Evolutionary conservation across 257 asterid species (phyloP).

Genomic region (Solanum chaucha): DNA sequence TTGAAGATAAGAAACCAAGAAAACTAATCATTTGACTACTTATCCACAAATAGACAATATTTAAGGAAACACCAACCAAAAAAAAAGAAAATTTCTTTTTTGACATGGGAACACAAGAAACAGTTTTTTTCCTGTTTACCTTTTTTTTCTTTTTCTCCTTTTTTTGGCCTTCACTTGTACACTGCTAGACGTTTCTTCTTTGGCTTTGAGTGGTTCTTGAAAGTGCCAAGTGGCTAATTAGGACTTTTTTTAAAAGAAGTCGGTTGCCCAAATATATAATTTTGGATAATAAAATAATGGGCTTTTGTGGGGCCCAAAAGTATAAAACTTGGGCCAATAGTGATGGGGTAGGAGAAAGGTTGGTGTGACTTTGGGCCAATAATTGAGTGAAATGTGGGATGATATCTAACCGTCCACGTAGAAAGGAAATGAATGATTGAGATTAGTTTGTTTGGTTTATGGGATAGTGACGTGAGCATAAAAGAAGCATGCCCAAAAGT

Average conservation of each 20-base stretch:
- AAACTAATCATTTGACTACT: background rate
- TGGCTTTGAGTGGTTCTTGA: constrained; percentile 4
- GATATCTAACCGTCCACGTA: constrained; percentile 28
- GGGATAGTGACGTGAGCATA: background rate
- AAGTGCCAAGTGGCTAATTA: constrained; percentile 14
- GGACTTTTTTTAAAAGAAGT: background rate
- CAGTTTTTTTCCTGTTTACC: background rate
- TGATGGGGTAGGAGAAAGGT: constrained; percentile 19
- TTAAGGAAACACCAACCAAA: background rate
- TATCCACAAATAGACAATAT: background rate
- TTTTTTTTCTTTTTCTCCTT: background rate
- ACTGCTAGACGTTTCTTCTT: constrained; percentile 1
- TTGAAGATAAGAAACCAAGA: background rate
- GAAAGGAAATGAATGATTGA: background rate
- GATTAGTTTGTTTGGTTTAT: background rate
- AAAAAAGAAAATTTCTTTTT: background rate
- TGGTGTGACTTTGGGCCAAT: constrained; percentile 29
- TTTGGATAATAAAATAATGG: background rate
- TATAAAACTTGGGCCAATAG: constrained; percentile 39
- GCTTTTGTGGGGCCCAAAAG: constrained; percentile 26
- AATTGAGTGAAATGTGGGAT: constrained; percentile 12
- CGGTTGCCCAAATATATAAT: background rate
- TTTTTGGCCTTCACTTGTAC: background rate
- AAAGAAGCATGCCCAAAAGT: background rate
- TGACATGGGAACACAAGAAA: background rate